A percentile compares a stretch with the other conserved stretches of the same genome.
These are phyloP conservation scores for Russula vinacea DNA, from an alignment of 768 basidiomycete genomes.

Conservation along the genomic window DNA sequence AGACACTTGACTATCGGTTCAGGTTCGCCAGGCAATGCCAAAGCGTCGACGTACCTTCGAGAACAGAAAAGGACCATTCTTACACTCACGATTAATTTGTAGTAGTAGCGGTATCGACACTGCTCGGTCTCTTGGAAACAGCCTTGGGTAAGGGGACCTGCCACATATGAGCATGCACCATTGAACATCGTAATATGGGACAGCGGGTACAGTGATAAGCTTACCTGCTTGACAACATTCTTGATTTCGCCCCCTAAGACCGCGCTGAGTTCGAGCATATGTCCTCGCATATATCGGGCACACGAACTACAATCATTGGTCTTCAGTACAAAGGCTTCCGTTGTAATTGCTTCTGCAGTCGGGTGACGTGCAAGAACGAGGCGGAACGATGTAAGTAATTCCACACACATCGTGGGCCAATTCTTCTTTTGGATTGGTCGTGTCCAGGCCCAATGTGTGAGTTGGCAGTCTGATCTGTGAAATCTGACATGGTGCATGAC, in stretches of 20 bases:
- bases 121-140: neutral
- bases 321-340: neutral
- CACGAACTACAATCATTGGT: neutral
- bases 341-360: neutral
- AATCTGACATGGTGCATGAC: too few relatives aligned
- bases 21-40: neutral
- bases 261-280: neutral
- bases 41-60: neutral
- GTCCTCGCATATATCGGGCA: neutral
- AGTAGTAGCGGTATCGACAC: neutral
- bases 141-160: conserved; percentile 7
- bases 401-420: conserved; percentile 9
- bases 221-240: neutral
- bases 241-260: neutral
- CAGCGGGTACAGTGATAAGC: neutral
- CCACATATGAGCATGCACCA: too few relatives aligned
- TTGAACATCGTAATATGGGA: neutral
- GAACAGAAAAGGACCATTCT: neutral
- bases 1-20: neutral
- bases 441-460: too few relatives aligned
- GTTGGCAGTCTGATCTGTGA: too few relatives aligned
- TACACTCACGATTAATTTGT: neutral
- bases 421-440: too few relatives aligned
- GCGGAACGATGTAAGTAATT: conserved; percentile 1
- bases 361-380: conserved; percentile 11